Base-by-base conservation (phyloP, 225 moss, liverwort and hornwort species). In the Pseudisothecium myosuroides region DNA sequence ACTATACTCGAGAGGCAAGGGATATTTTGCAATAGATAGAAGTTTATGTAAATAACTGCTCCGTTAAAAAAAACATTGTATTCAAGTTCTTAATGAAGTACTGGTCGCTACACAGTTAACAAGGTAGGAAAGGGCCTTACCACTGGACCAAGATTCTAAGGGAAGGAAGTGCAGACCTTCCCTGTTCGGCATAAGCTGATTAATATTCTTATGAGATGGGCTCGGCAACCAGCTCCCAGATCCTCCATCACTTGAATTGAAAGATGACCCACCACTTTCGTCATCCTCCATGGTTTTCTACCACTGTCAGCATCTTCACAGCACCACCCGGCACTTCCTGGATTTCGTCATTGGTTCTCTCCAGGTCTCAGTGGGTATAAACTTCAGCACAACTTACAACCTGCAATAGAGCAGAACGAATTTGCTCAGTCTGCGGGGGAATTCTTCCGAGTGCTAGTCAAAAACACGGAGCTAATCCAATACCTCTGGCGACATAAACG, bases 151-250 rank as follows among this genome's bases (percentile, higher is more conserved):
- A 82, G 91, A 89, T 73, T 91, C 85, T 86, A 93, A 89, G 85
- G 93, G 83, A 90, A 92, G 90, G 87, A 90, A 90, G 85, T 90
- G 91, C 91, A 91, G 92, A 94, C 94, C 94, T 93, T 94, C 92
- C 90, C 88, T 83, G 71, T 64, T 90, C 71, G 77, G 83, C 65
- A 88, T 58, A 89, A 86, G 92, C 86, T 91, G 94, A 65, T 83
- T 88, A 71, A 69, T 79, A 43, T 85, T 90, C 52, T 85, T 80
- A 45, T 81, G 90, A 76, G 84, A 90, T 63, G 89, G 86, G 84
- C 84, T 90, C 76, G 89, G 94, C 86, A 91, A 89, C 94, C 94
- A 92, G 90, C 93, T 93, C 90, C 91, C 89, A 63, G 92, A 93
- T 58, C 90, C 90, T 88, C 91, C 91, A 89, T 93, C 93, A 91